Conservation (phyloP, 2,329 filamentous ascomycete genomes). For the Apiospora koreana region DNA sequence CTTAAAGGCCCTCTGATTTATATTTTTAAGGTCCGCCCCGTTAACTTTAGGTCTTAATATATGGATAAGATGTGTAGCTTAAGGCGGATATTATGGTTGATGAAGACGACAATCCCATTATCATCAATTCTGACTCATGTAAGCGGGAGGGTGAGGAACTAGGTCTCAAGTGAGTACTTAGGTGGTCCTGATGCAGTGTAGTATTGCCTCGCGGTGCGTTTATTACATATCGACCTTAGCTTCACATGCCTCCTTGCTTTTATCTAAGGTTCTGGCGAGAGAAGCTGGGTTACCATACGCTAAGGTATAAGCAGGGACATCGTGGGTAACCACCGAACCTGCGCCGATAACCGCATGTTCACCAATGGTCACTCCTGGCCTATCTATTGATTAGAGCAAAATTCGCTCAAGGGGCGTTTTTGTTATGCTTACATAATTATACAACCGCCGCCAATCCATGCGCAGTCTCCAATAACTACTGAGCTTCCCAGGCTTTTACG, state of each 20-base stretch:
- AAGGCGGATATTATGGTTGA: constrained; percentile 21
- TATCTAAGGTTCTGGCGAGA: background rate
- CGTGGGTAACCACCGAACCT: background rate
- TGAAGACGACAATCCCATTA: constrained; percentile 16
- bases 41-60: too few relatives aligned
- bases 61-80: too few relatives aligned
- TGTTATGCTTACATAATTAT: background rate
- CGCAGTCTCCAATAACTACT: background rate
- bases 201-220: too few relatives aligned
- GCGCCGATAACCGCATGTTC: background rate
- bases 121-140: constrained; percentile 22
- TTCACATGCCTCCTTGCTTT: background rate
- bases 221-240: background rate
- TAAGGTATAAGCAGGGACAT: background rate
- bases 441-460: background rate
- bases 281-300: background rate
- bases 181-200: too few relatives aligned
- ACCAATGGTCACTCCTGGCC: background rate
- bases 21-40: too few relatives aligned
- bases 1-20: too few relatives aligned
- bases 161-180: constrained; percentile 16
- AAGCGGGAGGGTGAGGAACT: constrained; percentile 15
- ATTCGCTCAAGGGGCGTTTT: background rate
- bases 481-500: background rate
- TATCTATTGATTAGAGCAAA: background rate